phyloP scores from a whole-genome alignment of 2,329 filamentous ascomycete species.

The Xylaria sp. region DNA sequence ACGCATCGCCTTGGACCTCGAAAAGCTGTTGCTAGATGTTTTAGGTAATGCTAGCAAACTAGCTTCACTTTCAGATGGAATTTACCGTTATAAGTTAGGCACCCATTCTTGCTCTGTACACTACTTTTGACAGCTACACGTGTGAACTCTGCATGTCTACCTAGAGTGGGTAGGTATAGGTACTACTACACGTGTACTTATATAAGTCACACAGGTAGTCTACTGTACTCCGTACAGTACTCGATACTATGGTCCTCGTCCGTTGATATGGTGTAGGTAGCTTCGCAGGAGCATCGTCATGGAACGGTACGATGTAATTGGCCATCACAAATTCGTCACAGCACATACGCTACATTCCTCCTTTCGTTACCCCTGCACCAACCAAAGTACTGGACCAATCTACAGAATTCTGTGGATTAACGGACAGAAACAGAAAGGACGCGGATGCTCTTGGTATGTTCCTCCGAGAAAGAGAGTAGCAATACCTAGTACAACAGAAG shows the following conservation, averaged over 20 bases:
- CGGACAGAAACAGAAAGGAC: background rate
- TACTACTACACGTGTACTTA: too few relatives aligned
- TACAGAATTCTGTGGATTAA: background rate
- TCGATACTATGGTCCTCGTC: background rate
- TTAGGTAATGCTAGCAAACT: constrained; percentile 2
- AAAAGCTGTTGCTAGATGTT: background rate
- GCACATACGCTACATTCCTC: constrained; percentile 16
- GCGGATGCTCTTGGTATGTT: background rate
- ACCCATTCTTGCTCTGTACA: background rate
- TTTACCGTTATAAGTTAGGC: constrained; percentile 1
- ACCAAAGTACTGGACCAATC: constrained; percentile 4
- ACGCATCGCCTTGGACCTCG: background rate
- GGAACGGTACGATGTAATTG: constrained; percentile 15
- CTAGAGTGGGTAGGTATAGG: too few relatives aligned
- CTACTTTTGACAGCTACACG: too few relatives aligned
- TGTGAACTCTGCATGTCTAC: too few relatives aligned
- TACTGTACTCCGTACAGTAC: too few relatives aligned
- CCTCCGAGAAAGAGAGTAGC: too few relatives aligned
- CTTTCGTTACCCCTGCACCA: constrained; percentile 15
- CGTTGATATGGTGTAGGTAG: constrained; percentile 14
- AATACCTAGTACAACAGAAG: too few relatives aligned
- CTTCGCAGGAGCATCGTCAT: constrained; percentile 1
- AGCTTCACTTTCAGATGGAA: background rate
- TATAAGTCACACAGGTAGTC: background rate
- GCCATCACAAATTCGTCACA: constrained; percentile 17